A percentile compares a stretch with the other conserved stretches of the same genome.
Evolutionary conservation across 352 stramenopile genomes (phyloP).

Genomic region (Phytophthora meadii): DNA sequence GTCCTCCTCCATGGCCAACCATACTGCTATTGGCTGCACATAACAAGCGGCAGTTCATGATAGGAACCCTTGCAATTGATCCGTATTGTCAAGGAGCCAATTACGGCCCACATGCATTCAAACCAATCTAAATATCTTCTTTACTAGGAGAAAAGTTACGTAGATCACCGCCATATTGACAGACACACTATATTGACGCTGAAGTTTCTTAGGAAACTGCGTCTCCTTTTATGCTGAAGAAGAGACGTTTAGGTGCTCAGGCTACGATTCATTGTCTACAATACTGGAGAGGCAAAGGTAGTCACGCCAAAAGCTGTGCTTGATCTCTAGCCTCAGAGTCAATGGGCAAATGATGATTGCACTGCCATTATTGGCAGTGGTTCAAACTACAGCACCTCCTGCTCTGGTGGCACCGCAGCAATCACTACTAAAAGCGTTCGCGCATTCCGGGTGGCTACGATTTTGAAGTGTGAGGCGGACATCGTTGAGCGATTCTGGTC

Average conservation of each 20-base stretch:
- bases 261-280: no score
- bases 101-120: conserved; percentile 74
- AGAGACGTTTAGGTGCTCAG: background rate
- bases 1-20: conserved; percentile 63
- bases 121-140: background rate
- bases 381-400: conserved; percentile 2
- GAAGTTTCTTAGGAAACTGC: no score
- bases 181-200: no score
- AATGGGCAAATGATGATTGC: no score
- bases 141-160: no score
- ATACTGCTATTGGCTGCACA: conserved; percentile 91
- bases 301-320: no score
- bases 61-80: conserved; percentile 87
- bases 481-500: conserved; percentile 11
- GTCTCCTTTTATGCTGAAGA: background rate
- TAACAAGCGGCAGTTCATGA: conserved; percentile 90
- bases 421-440: background rate
- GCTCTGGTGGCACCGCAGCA: conserved; percentile 6
- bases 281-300: no score
- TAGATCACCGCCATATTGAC: no score
- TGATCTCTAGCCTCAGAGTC: no score
- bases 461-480: conserved; percentile 1
- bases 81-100: conserved; percentile 86
- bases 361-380: background rate
- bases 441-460: conserved; percentile 9